Evolutionary conservation across 2,329 filamentous ascomycete genomes (phyloP).

Genomic region (Diaporthe citriasiana): DNA sequence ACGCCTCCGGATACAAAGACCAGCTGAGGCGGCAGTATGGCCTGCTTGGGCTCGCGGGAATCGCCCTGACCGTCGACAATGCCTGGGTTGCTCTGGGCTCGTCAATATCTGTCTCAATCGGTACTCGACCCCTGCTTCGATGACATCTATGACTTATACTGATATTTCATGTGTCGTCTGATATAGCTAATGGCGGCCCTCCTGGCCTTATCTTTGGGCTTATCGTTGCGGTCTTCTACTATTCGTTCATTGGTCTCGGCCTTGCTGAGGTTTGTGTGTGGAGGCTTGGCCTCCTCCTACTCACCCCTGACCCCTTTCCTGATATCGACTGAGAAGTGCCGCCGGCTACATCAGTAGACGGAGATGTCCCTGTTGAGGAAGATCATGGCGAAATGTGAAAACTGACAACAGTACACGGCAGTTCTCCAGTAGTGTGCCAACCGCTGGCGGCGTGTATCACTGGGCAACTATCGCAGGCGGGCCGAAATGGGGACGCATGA

Average conservation of each 20-base stretch:
- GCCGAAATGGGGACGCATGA: constrained; percentile 64
- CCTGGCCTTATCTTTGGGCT: constrained; percentile 59
- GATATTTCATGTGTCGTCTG: constrained; percentile 3
- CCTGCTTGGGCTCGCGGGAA: constrained; percentile 69
- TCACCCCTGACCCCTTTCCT: neutral
- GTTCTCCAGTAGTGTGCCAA: constrained; percentile 73
- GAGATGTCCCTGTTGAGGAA: neutral
- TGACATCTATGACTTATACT: constrained; percentile 33
- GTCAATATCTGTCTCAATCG: constrained; percentile 68
- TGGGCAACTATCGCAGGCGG: constrained; percentile 73
- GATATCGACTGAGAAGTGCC: constrained; percentile 36
- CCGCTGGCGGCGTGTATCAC: constrained; percentile 72
- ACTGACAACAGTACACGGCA: constrained; percentile 57
- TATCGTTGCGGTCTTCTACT: constrained; percentile 59
- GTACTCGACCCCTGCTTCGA: constrained; percentile 46
- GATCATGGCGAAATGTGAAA: neutral
- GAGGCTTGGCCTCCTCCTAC: neutral
- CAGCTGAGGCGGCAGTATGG: constrained; percentile 75
- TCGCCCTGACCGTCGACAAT: constrained; percentile 74
- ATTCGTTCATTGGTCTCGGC: constrained; percentile 58
- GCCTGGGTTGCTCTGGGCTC: constrained; percentile 76
- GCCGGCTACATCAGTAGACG: neutral
- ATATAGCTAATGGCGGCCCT: constrained; percentile 57
- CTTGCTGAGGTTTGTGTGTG: constrained; percentile 55
- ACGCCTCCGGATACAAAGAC: constrained; percentile 74